Base-by-base conservation (phyloP, 495 filamentous ascomycete genomes). In the Parachaetomium inaequale region DNA sequence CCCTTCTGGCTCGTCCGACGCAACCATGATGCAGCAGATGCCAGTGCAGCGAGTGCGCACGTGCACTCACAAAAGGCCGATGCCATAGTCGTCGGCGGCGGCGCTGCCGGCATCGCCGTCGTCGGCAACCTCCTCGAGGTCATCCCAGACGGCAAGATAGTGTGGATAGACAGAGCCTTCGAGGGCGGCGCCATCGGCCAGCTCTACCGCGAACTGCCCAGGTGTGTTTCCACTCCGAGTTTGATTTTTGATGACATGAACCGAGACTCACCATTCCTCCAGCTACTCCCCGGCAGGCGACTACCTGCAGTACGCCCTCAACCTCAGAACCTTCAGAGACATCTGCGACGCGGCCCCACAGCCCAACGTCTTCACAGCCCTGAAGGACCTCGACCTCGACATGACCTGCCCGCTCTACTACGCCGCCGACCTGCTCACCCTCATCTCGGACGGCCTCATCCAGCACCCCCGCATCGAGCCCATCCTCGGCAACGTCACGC, bases 391-490 rank as follows among this genome's bases (percentile, higher is more conserved):
- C 25, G 42, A 45, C 0, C 61, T 51, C 4, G 47, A 55, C 2
- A 23, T 50, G 49, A 66, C 68, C 12, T 70, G 68, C 56, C 32
- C 56, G 17, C 55, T 70, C 54, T 28, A 38, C 26, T 46, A 62
- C 34, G 63, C 63, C 26, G 63, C 58, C 59, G 57, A 68, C 59
- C 66, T 70, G 68, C 58, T 86, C 66, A 86, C 85, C 60, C 78
- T 78, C 63, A 72, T 85, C 34, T 80, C 86, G 26, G 83, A 80
- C 15, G 84, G 84, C 5, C 70, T 87, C 40, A 60, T 55, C 6
- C 50, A 58, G 36, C 61, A 66, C 28, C 21, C 51, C 1, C 56
- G 66, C 6, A 50, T 70, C 25, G 31, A 64, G 14, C 6, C 56
- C 28, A 23, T 59, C 11, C 6, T 21, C 0, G 68, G 54, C 23